Conservation (phyloP, 1,139 yeast species). For the Diutina rugosa region DNA sequence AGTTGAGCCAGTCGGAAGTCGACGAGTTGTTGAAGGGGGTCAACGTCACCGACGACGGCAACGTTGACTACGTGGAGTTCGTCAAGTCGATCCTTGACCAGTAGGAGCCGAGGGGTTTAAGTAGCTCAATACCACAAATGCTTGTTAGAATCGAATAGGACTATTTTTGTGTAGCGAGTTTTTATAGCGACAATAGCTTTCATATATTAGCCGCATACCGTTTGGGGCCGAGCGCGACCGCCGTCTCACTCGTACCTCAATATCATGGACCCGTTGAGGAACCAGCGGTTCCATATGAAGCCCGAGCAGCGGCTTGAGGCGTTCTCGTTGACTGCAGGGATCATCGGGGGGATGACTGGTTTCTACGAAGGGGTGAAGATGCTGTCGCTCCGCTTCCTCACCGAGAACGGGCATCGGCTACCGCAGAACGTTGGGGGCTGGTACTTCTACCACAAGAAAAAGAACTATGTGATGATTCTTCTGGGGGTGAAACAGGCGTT, state of each 20-base stretch:
- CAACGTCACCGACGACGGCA: conserved; percentile 84
- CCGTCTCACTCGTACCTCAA: not conserved
- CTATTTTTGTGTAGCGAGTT: too few species aligned
- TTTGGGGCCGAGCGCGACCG: not conserved
- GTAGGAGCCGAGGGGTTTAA: conserved; percentile 14
- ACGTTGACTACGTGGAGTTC: conserved; percentile 89
- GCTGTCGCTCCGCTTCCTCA: conserved; percentile 50
- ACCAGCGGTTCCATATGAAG: conserved; percentile 27
- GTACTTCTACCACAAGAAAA: conserved; percentile 81
- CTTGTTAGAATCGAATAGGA: not conserved
- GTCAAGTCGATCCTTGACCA: conserved; percentile 90
- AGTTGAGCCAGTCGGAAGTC: conserved; percentile 79
- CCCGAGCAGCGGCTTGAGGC: conserved; percentile 24
- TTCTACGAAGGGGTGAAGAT: conserved; percentile 45
- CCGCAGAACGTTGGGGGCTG: conserved; percentile 76
- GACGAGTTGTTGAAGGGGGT: conserved; percentile 95
- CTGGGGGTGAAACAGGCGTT: conserved; percentile 37
- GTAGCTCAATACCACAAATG: not conserved
- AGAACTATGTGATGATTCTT: conserved; percentile 61
- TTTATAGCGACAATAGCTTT: not conserved
- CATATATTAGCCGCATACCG: not conserved
- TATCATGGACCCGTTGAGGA: not conserved
- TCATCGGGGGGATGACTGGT: conserved; percentile 52
- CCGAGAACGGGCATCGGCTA: conserved; percentile 73
- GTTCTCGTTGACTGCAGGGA: conserved; percentile 25